Base-by-base conservation (phyloP, 768 basidiomycete genomes). In the Daedalea quercina region DNA sequence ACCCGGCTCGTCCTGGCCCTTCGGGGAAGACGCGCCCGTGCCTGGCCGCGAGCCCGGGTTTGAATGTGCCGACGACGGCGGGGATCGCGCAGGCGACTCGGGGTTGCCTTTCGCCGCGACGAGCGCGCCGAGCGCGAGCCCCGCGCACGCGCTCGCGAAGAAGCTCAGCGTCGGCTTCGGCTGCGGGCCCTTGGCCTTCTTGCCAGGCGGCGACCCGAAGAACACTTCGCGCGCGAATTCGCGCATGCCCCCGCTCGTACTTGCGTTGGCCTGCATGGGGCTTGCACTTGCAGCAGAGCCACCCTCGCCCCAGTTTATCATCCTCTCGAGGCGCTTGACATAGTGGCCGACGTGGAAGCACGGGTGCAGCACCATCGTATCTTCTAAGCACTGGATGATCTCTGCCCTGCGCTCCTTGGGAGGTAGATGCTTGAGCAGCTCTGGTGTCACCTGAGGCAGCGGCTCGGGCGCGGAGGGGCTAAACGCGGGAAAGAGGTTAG, bases 101-200 rank as follows among this genome's bases (percentile, higher is more conserved):
- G 53, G 55, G 3, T 41, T 51, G 1, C 44, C 53, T 33, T 47
- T 57, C 37, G 53, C 67, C n/a, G 58, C 45, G 9, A 70, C 63
- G 44, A 75, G 63, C 43, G 77, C 76, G 25, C 83, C 86, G 49
- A 87, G 63, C 1, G 85, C 84, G 35, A 86, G 75, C 1, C 77
- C 72, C 1, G 79, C 80, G 46, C 78, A 77, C 42, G 79, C 73
- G 1, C 77, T 71, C 0, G 82, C 79, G 55, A 87, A 87, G 60
- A 87, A 78, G 67, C 57, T 79, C 48, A 72, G 59, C 22, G 69
- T 69, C n/a, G 69, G 68, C n/a, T 64, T 63, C 26, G 66, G 59
- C 15, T 15, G 37, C 6, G 37, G 7, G 56, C 50, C 63, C 54
- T 61, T 53, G 54, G 57, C 41, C 47, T 51, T 22, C 60, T 51